Conservation (phyloP, 2,329 filamentous ascomycete genomes). For the Xylariales sp. region DNA sequence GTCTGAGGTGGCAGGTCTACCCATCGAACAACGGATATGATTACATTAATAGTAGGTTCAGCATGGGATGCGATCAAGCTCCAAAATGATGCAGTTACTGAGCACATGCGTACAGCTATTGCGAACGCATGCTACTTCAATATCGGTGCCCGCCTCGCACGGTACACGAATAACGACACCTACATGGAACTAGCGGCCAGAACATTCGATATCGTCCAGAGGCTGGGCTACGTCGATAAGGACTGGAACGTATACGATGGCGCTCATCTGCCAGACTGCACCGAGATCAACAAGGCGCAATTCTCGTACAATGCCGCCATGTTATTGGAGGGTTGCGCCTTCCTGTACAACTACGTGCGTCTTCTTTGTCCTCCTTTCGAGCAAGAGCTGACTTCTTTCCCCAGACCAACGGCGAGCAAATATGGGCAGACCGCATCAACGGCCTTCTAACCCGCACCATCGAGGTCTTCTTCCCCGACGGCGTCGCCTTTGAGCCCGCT, state of each 20-base stretch:
- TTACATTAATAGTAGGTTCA: conserved; percentile 61
- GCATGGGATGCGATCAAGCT: too few species aligned
- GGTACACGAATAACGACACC: conserved; percentile 62
- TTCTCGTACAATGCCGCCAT: conserved; percentile 65
- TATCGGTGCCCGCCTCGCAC: conserved; percentile 62
- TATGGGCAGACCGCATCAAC: conserved; percentile 53
- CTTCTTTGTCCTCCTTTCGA: background rate
- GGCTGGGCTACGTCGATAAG: conserved; percentile 54
- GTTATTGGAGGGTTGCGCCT: conserved; percentile 58
- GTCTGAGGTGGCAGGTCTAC: conserved; percentile 74
- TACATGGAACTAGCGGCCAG: conserved; percentile 60
- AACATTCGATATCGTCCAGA: conserved; percentile 57
- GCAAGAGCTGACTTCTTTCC: conserved; percentile 13
- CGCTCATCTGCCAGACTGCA: conserved; percentile 56
- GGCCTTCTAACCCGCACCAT: conserved; percentile 48
- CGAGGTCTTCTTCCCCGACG: conserved; percentile 50
- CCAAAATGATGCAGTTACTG: background rate
- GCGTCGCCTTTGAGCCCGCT: conserved; percentile 59
- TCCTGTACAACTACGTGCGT: conserved; percentile 62
- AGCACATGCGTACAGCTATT: conserved; percentile 36
- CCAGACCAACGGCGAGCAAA: conserved; percentile 45
- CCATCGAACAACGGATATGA: conserved; percentile 69
- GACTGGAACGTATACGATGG: conserved; percentile 64
- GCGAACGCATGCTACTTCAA: conserved; percentile 63
- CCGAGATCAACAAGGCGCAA: conserved; percentile 54